Evolutionary conservation across 768 basidiomycete genomes (phyloP), one percentile per base, ranked within the genome.

Genomic region (Cyathus striatus): DNA sequence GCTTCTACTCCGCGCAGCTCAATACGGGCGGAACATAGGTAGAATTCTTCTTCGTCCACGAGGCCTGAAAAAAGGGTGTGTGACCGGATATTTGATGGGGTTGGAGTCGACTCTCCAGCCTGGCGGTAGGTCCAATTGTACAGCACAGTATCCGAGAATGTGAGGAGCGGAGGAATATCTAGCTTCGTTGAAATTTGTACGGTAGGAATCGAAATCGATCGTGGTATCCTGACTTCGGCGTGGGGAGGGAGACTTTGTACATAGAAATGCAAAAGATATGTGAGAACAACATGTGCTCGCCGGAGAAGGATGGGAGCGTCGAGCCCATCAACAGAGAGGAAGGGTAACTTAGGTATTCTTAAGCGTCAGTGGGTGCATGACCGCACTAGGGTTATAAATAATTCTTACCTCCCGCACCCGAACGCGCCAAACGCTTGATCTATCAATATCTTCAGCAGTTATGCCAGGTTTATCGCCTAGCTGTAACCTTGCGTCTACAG

Each of bases 81-180:
- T 45, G 75, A 77, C 35, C 79, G 78, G 32, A 94, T 70, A 57
- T 91, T 82, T 47, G 79, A 63, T 2, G 78, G 63, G 14, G 72
- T 60, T 0, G 79, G 79, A 50, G 62, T 39, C 22, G 47, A 40
- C 16, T 38, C 17, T 12, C 43, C 49, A 6, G 51, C 69, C 12
- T n/a, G n/a, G n/a, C n/a, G n/a, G n/a, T n/a, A 70, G 48, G 63
- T 48, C 87, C 88, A 90, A 56, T 97, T 96, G 66, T 92, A 97
- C 20, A 98, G 73, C 5, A 97, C 93, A 26, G 84, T 85, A 58
- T 96, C 94, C 17, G 93, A 85, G 59, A 93, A 98, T 1, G 94
- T 96, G 39, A 94, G 74, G 23, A 97, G 70, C 0, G 95, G 90
- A 1, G 95, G 95, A 2, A 97, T 67, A 38, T 86, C 83, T 14